Percentiles rank a stretch among this genome's conserved stretches.
phyloP scores from a whole-genome alignment of 1,284 basidiomycete genomes.

The Chalciporus piperatoides region DNA sequence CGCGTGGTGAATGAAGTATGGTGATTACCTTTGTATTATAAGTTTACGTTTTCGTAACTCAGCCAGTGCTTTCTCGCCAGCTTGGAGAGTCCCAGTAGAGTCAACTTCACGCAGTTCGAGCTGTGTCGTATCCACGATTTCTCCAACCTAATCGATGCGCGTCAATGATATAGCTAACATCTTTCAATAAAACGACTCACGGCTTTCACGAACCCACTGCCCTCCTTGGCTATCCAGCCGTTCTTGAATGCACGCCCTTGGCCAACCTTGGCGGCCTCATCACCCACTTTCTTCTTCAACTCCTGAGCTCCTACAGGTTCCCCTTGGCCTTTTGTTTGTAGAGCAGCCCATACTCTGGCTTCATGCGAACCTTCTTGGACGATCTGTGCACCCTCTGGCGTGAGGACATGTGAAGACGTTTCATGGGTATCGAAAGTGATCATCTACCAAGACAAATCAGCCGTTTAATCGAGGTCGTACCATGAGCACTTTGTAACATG shows the following conservation, averaged over 20 bases:
- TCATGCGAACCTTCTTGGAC: slow-evolving; percentile 87
- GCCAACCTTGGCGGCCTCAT: slow-evolving; percentile 84
- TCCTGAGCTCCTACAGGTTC: slow-evolving; percentile 61
- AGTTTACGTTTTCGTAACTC: slow-evolving; percentile 94
- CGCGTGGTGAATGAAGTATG: background rate
- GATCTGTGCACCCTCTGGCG: slow-evolving; percentile 80
- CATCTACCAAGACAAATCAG: slow-evolving; percentile 58
- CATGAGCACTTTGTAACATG: slow-evolving; percentile 36
- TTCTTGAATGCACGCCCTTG: slow-evolving; percentile 97
- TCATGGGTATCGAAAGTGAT: slow-evolving; percentile 80
- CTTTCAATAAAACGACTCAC: slow-evolving; percentile 45
- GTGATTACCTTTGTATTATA: slow-evolving; percentile 58
- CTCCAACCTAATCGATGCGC: slow-evolving; percentile 43
- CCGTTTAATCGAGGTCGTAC: slow-evolving; percentile 7
- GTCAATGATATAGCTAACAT: background rate
- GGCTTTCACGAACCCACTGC: slow-evolving; percentile 80
- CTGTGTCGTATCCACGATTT: slow-evolving; percentile 72
- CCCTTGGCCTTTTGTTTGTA: slow-evolving; percentile 69
- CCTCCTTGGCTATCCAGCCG: slow-evolving; percentile 94
- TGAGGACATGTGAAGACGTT: slow-evolving; percentile 67
- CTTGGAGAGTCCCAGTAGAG: slow-evolving; percentile 63
- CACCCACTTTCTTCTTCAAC: slow-evolving; percentile 73
- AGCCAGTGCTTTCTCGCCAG: slow-evolving; percentile 77
- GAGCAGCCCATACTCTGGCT: slow-evolving; percentile 85
- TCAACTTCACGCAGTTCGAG: slow-evolving; percentile 75